Evolutionary conservation across 768 basidiomycete genomes (phyloP).

Genomic region (Russula brevipes): DNA sequence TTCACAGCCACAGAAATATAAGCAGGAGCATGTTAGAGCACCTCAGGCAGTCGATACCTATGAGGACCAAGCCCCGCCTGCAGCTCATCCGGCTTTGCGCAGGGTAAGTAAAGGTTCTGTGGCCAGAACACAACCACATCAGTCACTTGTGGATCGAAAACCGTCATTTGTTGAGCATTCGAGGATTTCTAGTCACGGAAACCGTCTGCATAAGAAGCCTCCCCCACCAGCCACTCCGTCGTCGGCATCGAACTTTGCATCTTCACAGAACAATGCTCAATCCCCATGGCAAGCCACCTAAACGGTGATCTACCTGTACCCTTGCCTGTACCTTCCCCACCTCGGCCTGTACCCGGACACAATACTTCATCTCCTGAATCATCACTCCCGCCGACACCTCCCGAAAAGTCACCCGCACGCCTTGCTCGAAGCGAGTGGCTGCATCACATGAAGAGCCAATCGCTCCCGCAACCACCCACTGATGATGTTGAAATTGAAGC

Average conservation of each 20-base stretch:
- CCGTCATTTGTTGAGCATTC: neutral
- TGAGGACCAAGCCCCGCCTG: slow-evolving; percentile 18
- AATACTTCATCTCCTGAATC: neutral
- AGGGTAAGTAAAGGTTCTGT: slow-evolving; percentile 4
- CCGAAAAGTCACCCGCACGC: slow-evolving; percentile 3
- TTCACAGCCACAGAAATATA: neutral
- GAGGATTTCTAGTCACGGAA: slow-evolving; percentile 6
- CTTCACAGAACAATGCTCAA: neutral
- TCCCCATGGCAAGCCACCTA: neutral
- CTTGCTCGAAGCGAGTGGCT: neutral
- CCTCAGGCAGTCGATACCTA: neutral
- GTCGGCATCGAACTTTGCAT: neutral
- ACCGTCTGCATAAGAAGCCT: neutral
- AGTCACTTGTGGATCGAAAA: neutral
- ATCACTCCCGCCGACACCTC: slow-evolving; percentile 7
- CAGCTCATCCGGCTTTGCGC: slow-evolving; percentile 13
- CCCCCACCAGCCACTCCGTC: neutral
- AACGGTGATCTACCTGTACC: neutral
- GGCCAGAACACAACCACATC: neutral
- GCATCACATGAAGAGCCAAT: neutral
- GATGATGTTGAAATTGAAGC: slow-evolving; percentile 13
- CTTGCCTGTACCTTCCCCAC: neutral
- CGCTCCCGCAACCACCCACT: neutral
- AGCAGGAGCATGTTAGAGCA: slow-evolving; percentile 5
- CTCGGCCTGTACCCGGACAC: neutral